Base-by-base conservation (phyloP, 495 filamentous ascomycete species). In the Aspergillus ostianus region DNA sequence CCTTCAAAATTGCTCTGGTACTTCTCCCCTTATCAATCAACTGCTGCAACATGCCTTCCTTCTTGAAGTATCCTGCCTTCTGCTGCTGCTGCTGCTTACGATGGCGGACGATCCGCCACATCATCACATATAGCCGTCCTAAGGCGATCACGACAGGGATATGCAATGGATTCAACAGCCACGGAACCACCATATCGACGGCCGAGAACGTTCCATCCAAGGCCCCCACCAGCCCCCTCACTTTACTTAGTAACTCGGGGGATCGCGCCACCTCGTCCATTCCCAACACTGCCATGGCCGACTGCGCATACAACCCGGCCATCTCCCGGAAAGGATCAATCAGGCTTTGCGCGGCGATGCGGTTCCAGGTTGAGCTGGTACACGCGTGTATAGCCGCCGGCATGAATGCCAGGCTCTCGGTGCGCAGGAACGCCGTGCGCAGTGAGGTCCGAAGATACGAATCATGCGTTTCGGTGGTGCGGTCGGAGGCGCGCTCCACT, bases 311-410 rank as follows among this genome's bases (percentile, higher is more conserved):
- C 9, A 53, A 29, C 26, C 26, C 1, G 9, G 9, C 4, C 51
- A 53, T 4, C 26, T 53, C 51, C 51, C 36, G 26, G 26, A 53
- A 53, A 26, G 51, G 51, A 53, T 53, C 29, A n/a, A 53, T 53
- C 51, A 53, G 51, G 4, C 26, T 29, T n/a, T 36, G 29, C 6
- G 26, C n/a, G 8, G 8, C 6, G 19, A 53, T 53, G 51, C 23
- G 51, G 51, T 53, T 27, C 51, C 21, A 53, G 26, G 26, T 53
- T 1, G 51, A 5, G 26, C 23, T n/a, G 26, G 51, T 53, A 17
- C 26, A 53, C n/a, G 51, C 51, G 29, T 36, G 9, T 27, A 53
- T 36, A 29, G 51, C 51, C 9, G 51, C 51, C 23, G 51, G 51
- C 26, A 53, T n/a, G 51, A 36, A 53, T 9, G 15, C 29, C 23